Evolutionary conservation across 805 yeast genomes (phyloP), one percentile per base, ranked within the genome.

Genomic region (Danielozyma ontarioensis): DNA sequence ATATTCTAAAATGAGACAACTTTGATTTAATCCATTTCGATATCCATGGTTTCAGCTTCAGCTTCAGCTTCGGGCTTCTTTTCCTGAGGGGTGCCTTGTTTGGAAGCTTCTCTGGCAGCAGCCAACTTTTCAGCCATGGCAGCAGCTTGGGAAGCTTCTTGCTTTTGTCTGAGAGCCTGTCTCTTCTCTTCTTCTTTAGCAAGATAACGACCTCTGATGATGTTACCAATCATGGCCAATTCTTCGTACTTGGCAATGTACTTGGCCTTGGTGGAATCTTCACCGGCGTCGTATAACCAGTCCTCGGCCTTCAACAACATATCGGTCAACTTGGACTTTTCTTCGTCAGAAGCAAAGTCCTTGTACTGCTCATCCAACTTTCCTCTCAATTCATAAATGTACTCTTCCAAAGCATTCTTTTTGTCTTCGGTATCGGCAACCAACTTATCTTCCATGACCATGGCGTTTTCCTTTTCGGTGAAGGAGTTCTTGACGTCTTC

Each of bases 381-480:
- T 62, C 95, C 95, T 72, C 98, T 84, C 67, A 90, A 79, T 54
- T 87, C 95, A 70, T 93, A 93, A 56, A 93, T 93, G 76, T 93
- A 93, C 75, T 93, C 99, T 75, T 93, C 98, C 42, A 93, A 75
- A 46, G 96, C 93, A 64, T 93, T 93, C 83, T 93, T 93, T 68
- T 88, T 87, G 71, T 93, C 97, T 74, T 93, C 97, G 47, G 97
- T 93, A 71, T 93, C 97, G 48, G 94, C 94, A 46, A 93, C 97
- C 52, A 90, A 80, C 73, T 89, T 93, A 68, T 93, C 99, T 57
- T 82, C 88, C 59, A 87, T 78, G 45, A 77, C 73, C 80, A 93
- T 69, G 61, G 82, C 74, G 56, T 78, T 77, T 74, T 93, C 99
- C 63, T 70, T 70, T 75, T 93, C 97, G 42, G 83, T 74, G 47